These are phyloP conservation scores for Rhodofomes roseus DNA, from an alignment of 1,284 basidiomycete species.

Conservation along the genomic window DNA sequence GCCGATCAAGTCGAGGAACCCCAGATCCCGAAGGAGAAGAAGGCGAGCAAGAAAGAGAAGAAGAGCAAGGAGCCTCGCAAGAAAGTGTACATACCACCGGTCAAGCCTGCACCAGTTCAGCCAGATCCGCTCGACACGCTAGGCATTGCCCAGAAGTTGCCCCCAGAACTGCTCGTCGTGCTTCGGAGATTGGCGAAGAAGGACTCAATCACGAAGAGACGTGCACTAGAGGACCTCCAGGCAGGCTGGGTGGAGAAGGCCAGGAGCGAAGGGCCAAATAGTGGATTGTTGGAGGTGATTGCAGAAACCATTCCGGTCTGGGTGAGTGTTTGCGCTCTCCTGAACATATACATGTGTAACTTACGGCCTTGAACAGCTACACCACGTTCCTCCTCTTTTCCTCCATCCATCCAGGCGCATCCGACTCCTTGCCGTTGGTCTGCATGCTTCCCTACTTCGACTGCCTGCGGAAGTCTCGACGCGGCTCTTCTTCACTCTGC, in stretches of 20 bases:
- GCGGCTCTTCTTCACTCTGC: conserved; percentile 57
- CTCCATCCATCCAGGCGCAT: conserved; percentile 81
- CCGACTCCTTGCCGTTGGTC: conserved; percentile 61
- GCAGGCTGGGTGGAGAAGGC: conserved; percentile 63
- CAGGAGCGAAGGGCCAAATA: conserved; percentile 36
- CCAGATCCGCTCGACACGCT: conserved; percentile 91
- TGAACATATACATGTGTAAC: too few species aligned
- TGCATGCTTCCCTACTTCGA: conserved; percentile 70
- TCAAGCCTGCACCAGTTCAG: conserved; percentile 79
- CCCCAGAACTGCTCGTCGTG: conserved; percentile 82
- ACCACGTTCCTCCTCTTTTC: conserved; percentile 82
- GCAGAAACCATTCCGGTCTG: conserved; percentile 80
- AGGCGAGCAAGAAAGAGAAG: conserved; percentile 43
- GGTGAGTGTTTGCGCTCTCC: conserved; percentile 51
- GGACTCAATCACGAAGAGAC: conserved; percentile 82
- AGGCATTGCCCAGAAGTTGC: conserved; percentile 74
- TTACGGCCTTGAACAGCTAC: conserved; percentile 49
- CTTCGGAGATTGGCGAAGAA: conserved; percentile 87
- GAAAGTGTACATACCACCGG: conserved; percentile 83
- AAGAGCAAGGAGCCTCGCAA: conserved; percentile 64
- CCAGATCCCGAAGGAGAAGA: conserved; percentile 40
- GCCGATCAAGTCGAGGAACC: conserved; percentile 25
- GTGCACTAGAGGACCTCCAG: conserved; percentile 85
- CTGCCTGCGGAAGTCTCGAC: conserved; percentile 46
- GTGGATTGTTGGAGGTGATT: conserved; percentile 45